Base-by-base conservation (phyloP, 2,329 filamentous ascomycete genomes). In the Colletotrichum tabaci region DNA sequence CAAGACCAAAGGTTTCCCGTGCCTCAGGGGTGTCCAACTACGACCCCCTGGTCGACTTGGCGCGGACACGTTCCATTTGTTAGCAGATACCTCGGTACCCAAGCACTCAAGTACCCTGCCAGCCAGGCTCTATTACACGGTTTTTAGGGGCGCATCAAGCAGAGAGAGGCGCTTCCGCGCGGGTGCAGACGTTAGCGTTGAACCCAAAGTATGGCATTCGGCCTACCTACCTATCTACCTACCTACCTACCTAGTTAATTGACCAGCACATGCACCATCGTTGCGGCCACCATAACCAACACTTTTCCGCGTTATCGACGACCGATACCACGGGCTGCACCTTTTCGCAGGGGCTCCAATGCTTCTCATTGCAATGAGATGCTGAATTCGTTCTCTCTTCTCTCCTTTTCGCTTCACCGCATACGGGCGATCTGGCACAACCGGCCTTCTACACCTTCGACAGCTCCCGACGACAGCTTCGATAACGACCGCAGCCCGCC, bases 131-230 rank as follows among this genome's bases (percentile, higher is more conserved):
- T 35, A 5, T 40, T 44, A 61, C 21, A 44, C 67, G 38, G 47
- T 46, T 63, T 71, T 63, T 30, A 68, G 68, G 65, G 65, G 65
- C 65, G 49, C 26, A 52, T 67, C 53, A 47, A 58, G 47, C 46
- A 62, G 21, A 44, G 26, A 30, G 26, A 30, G 26, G 26, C 42
- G 62, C 35, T 44, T 44, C 21, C 12, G n/a, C 40, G n/a, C 56
- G 15, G 40, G 6, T 26, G 44, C 46, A 57, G 23, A 52, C 30
- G 9, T 23, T 71, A 71, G 69, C 53, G 58, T 61, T 23, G 40
- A 38, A 47, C 16, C 38, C 40, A 61, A 61, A 46, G 62, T 49
- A 30, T 53, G 63, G 40, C 49, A 63, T 18, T 46, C 30, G 8
- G 30, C 30, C 30, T 9, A 35, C 26, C 26, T 35, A 35, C 13